These are phyloP conservation scores for Fomes fomentarius DNA, from an alignment of 1,284 basidiomycete species.

Conservation along the genomic window DNA sequence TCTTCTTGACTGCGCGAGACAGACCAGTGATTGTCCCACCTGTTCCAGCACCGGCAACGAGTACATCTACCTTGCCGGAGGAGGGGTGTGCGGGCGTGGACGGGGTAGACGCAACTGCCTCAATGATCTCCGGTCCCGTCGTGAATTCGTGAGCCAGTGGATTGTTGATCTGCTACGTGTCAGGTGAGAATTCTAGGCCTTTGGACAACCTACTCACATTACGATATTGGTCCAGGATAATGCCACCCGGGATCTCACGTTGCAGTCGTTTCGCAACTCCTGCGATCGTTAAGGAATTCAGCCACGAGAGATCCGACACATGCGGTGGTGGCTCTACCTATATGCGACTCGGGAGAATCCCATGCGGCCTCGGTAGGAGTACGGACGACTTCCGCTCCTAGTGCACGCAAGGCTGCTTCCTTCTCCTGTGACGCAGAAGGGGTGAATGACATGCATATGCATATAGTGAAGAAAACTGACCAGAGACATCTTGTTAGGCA, in stretches of 20 bases:
- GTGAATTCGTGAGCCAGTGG: constrained; percentile 87
- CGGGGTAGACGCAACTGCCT: constrained; percentile 65
- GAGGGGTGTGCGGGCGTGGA: constrained; percentile 59
- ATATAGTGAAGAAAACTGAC: constrained; percentile 39
- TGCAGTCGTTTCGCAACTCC: constrained; percentile 83
- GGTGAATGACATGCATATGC: background rate
- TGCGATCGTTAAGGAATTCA: constrained; percentile 81
- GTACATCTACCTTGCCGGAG: constrained; percentile 76
- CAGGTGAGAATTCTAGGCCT: background rate
- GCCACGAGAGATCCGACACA: constrained; percentile 58
- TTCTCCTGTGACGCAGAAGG: constrained; percentile 71
- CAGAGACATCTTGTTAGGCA: constrained; percentile 96
- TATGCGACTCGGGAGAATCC: constrained; percentile 86
- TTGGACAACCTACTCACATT: constrained; percentile 50
- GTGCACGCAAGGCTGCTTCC: constrained; percentile 87
- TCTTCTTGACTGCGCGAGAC: constrained; percentile 81
- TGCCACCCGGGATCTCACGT: constrained; percentile 79
- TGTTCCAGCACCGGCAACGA: constrained; percentile 92
- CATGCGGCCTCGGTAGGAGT: constrained; percentile 92
- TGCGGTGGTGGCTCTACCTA: constrained; percentile 66
- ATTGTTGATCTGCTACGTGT: constrained; percentile 64
- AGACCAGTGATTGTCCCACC: constrained; percentile 94
- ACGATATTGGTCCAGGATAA: constrained; percentile 92
- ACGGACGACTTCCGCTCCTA: constrained; percentile 93
- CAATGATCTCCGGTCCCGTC: constrained; percentile 90